Conservation (phyloP, 2,329 filamentous ascomycete genomes). For the Sarocladium strictum region DNA sequence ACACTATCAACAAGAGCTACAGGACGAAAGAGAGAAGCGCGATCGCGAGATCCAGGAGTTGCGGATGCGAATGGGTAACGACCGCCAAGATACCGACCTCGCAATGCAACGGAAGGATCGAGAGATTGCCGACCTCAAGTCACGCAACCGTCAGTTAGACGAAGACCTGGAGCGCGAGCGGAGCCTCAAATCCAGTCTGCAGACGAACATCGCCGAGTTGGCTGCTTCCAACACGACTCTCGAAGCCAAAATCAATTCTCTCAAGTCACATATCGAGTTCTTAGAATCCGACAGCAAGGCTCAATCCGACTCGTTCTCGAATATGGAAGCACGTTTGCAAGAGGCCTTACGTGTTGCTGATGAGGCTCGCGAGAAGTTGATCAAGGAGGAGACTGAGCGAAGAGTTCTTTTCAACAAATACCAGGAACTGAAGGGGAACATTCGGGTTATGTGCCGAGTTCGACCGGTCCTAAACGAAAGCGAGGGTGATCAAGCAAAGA, state of each 20-base stretch:
- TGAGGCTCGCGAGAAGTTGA: conserved; percentile 71
- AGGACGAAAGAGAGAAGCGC: conserved; percentile 55
- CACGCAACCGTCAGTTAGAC: conserved; percentile 37
- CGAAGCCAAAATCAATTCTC: conserved; percentile 67
- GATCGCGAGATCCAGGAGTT: conserved; percentile 62
- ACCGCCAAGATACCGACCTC: conserved; percentile 44
- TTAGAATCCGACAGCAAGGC: conserved; percentile 85
- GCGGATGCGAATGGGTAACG: conserved; percentile 43
- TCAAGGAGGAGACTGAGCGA: conserved; percentile 84
- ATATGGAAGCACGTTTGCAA: conserved; percentile 73
- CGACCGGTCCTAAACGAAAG: conserved; percentile 60
- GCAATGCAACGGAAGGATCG: conserved; percentile 46
- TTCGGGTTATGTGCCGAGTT: conserved; percentile 95
- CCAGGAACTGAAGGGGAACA: conserved; percentile 96
- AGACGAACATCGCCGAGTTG: conserved; percentile 50
- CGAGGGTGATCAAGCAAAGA: conserved; percentile 63
- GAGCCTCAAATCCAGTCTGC: conserved; percentile 47
- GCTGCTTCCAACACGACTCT: conserved; percentile 58
- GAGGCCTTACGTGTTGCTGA: conserved; percentile 67
- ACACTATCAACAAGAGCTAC: conserved; percentile 57
- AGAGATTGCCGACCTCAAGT: conserved; percentile 44
- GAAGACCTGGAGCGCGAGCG: conserved; percentile 57
- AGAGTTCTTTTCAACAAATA: conserved; percentile 96
- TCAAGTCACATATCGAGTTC: conserved; percentile 80
- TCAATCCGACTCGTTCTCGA: conserved; percentile 78